Evolutionary conservation across 2,329 filamentous ascomycete species (phyloP), one percentile per base, ranked within the genome.

Genomic region (Aspergillus hiratsukae): DNA sequence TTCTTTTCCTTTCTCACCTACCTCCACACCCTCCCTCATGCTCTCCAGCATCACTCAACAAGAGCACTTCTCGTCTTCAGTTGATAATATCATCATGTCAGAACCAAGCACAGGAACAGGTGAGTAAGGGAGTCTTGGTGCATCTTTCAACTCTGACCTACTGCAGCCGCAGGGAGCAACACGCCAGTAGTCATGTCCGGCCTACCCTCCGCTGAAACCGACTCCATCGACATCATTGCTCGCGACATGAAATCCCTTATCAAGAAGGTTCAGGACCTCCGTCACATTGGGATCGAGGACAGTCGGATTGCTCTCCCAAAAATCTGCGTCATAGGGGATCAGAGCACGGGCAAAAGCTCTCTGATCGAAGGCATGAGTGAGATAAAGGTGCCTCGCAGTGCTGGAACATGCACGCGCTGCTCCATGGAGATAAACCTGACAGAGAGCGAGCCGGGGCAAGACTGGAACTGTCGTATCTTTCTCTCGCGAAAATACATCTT

Each of bases 261-360:
- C 0, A 70, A 69, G 11, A 74, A 69, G n/a, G 73, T 78, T 0
- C 74, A 76, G 51, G 83, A 87, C 49, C 81, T 96, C 0, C 84
- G 90, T 51, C 81, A 86, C 5, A 80, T 93, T 0, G 89, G 88
- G 0, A 85, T 96, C 0, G 85, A 88, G 51, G 83, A 88, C 19
- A 82, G 85, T 4, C 66, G 77, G 0, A 83, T 90, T 0, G 83
- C 84, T 0, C 76, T 96, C 0, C 90, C 91, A 0, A 90, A 91
- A 63, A 85, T 95, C 9, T 88, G 93, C 5, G 83, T 96, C 0
- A 85, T 96, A 0, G 91, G 91, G 0, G 91, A 96, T 50, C 91
- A 96, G 66, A 89, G 85, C 0, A 88, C 90, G 0, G 92, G 91
- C 0, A 96, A 96, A 68, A 91, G 87, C 0, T 91, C 81, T 0